Evolutionary conservation across 2,329 filamentous ascomycete genomes (phyloP), one percentile per base, ranked within the genome.

Genomic region (Leptographium galeiforme): DNA sequence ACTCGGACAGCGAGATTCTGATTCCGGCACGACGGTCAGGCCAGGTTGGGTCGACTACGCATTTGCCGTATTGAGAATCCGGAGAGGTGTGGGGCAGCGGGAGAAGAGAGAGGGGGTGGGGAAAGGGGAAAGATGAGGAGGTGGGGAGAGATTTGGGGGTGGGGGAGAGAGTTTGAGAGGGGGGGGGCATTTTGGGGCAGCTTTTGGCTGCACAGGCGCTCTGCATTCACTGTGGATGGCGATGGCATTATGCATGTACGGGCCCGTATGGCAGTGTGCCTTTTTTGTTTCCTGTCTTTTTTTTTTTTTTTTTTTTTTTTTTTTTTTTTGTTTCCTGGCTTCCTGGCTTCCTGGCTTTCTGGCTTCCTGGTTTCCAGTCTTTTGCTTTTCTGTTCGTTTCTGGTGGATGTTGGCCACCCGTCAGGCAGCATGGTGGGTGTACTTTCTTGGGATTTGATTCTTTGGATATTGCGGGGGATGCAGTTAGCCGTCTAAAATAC

Each of bases 1-100:
- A 79, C 46, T 79, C 78, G 16, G 78, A 81, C 34, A 74, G 73
- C 36, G 77, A 81, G 61, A 81, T 81, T 53, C 66, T 72, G 50
- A 66, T 79, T 8, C 75, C 75, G 0, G 51, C 63, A 1, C 51
- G 58, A 13, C 58, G 56, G 33, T 25, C 49, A 8, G 52, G 45
- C 7, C 49, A 48, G 6, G 36, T 56, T 25, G 53, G 52, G n/a
- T 45, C 43, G 19, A 25, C 12, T 32, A 25, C 25, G 25, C 25
- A 25, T 25, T 25, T 25, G 25, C 25, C 25, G 25, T 25, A 25
- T 25, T 25, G 25, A 25, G 25, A 25, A 25, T 25, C 25, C 25
- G 25, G 25, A 25, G 25, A 25, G 25, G 25, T 25, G 25, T 25
- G 25, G 25, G 25, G 25, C 25, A 25, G 25, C 2, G 25, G 5